Evolutionary conservation across 305 asterid genomes (phyloP), one percentile per base, ranked within the genome.

Genomic region (Fraxinus velutina): DNA sequence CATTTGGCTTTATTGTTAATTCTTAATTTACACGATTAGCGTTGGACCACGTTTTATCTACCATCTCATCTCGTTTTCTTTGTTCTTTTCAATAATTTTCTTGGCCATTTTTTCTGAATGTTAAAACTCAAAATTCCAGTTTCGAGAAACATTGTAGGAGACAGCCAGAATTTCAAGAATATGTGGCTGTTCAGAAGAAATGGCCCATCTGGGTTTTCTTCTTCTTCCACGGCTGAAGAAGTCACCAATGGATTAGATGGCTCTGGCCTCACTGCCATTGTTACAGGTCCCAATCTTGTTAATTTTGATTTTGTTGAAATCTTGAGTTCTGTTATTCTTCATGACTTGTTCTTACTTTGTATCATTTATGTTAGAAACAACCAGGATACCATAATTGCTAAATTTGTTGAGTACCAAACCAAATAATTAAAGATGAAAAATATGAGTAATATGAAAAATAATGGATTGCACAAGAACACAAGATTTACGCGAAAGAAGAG

Each of bases 261-360:
- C 77, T 88, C 94, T 83, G 93, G 89, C 4, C 95, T 92, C 79
- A 94, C 97, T 37, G 97, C 98, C 83, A 88, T 94, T 86, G 97
- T 94, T 87, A 94, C 98, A 80, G 95, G 97, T 93, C 55, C 47
- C 50, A 5, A 2, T 36, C 66, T 55, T 17, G 66, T 55, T 55
- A 55, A 55, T 55, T 55, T 4, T 50, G 21, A 4, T 15, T 50
- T 50, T 50, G 22, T 50, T n/a, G 17, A 44, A 44, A 50, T 50
- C 62, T 50, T 15, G 22, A 15, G 62, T 15, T 50, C 62, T 50
- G 62, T 50, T n/a, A 44, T 44, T 44, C 55, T 44, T 50, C 62
- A 15, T 50, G 62, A n/a, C 62, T 13, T 3, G 62, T 50, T n/a
- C 57, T 47, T 47, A 47, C 1, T 47, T 47, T 13, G 57, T 47